phyloP scores from a whole-genome alignment of 768 basidiomycete genomes.

The Neoboletus brunneissimus region DNA sequence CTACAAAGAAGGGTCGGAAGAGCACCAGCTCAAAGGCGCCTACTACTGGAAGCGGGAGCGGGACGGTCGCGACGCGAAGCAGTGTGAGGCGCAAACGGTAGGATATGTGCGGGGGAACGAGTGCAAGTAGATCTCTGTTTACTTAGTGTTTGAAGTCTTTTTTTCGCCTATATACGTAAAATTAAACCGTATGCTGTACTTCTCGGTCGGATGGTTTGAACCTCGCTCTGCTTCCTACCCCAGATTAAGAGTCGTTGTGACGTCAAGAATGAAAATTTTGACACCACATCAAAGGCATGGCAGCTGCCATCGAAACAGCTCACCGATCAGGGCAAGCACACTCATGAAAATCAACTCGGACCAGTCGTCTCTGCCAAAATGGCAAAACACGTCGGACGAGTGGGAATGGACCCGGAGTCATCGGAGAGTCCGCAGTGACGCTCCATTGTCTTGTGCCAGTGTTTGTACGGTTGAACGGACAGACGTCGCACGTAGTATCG shows the following conservation, averaged over 20 bases:
- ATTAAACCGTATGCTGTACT: background rate
- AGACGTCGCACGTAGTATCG: background rate
- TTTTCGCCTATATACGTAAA: background rate
- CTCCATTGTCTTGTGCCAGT: background rate
- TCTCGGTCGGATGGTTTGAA: background rate
- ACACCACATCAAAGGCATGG: background rate
- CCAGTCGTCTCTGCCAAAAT: no score
- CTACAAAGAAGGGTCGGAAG: conserved; percentile 25
- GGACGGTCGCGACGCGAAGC: conserved; percentile 25
- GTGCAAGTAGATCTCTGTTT: conserved; percentile 1
- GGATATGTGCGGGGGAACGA: background rate
- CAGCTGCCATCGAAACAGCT: no score
- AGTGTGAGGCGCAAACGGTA: conserved; percentile 33
- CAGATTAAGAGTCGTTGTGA: background rate
- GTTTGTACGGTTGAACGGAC: background rate
- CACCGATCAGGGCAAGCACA: no score
- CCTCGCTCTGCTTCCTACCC: background rate
- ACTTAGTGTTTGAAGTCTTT: background rate
- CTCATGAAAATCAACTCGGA: no score
- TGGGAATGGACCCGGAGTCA: no score
- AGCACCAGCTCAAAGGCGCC: conserved; percentile 16
- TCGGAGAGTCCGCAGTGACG: no score
- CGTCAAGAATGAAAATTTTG: background rate
- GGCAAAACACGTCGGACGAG: no score
- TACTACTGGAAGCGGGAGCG: conserved; percentile 5